Percentiles rank a stretch among this genome's conserved stretches.
These are phyloP conservation scores for Barnettozyma hawaiiensis DNA, from an alignment of 1,139 yeast species.

Conservation along the genomic window DNA sequence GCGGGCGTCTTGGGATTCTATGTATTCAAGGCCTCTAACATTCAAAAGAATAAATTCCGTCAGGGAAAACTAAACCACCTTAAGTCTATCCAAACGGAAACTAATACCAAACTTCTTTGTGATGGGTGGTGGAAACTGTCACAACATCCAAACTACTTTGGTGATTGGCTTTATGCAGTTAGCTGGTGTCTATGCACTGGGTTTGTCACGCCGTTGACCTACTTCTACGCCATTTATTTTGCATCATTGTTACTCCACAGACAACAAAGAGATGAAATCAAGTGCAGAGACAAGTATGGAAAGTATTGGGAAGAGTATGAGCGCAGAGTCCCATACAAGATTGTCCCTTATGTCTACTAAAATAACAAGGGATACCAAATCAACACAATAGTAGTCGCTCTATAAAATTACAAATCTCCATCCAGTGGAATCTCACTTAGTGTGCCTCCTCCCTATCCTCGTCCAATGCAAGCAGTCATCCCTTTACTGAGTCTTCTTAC, in stretches of 20 bases:
- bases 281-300: constrained; percentile 83
- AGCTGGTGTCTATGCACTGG: constrained; percentile 95
- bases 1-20: constrained; percentile 51
- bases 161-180: constrained; percentile 91
- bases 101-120: constrained; percentile 73
- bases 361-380: constrained; percentile 14
- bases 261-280: constrained; percentile 85
- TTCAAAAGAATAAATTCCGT: constrained; percentile 80
- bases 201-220: constrained; percentile 72
- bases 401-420: constrained; percentile 2
- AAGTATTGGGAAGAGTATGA: constrained; percentile 81
- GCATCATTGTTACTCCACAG: constrained; percentile 79
- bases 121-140: constrained; percentile 97
- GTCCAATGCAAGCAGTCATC: neutral
- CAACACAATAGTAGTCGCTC: neutral
- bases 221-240: constrained; percentile 81
- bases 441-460: too few relatives aligned
- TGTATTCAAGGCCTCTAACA: constrained; percentile 79
- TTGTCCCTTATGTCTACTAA: constrained; percentile 81
- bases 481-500: constrained; percentile 54
- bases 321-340: constrained; percentile 75
- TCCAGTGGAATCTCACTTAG: constrained; percentile 3
- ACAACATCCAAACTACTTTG: constrained; percentile 91
- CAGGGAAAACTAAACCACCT: constrained; percentile 64
- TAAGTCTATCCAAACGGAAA: constrained; percentile 62